Percentiles rank a stretch among this genome's conserved stretches.
These are phyloP conservation scores for Limonomyces culmigenus DNA, from an alignment of 1,284 basidiomycete species.

Conservation along the genomic window DNA sequence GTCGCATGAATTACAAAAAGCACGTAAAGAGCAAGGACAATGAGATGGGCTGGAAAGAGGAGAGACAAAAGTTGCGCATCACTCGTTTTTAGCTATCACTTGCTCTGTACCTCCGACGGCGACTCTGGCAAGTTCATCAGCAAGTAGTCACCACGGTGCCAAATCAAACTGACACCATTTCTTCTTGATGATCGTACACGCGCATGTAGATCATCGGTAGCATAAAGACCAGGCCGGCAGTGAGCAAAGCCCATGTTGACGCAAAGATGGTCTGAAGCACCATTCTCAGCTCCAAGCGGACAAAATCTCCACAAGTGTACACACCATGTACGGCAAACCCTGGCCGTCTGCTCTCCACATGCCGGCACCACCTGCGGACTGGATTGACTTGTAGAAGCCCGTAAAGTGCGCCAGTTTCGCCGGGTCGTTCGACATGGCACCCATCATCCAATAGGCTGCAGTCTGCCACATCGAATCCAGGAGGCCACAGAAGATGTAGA, in stretches of 20 bases:
- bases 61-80: too few species aligned
- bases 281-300: background rate
- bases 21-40: too few species aligned
- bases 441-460: slow-evolving; percentile 38
- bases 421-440: slow-evolving; percentile 29
- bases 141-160: too few species aligned
- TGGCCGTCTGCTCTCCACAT: slow-evolving; percentile 25
- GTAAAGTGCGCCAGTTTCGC: slow-evolving; percentile 28
- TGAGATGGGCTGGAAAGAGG: too few species aligned
- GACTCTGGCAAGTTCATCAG: too few species aligned
- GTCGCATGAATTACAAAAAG: too few species aligned
- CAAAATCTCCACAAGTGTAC: background rate
- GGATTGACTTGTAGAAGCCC: slow-evolving; percentile 29
- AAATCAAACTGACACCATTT: background rate
- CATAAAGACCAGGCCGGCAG: slow-evolving; percentile 22
- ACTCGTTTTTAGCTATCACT: too few species aligned
- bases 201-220: slow-evolving; percentile 29
- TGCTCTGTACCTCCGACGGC: too few species aligned
- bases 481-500: slow-evolving; percentile 41
- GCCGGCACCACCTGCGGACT: slow-evolving; percentile 25
- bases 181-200: slow-evolving; percentile 16
- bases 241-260: slow-evolving; percentile 25
- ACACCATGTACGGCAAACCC: slow-evolving; percentile 18
- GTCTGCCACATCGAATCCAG: slow-evolving; percentile 47
- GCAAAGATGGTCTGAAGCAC: slow-evolving; percentile 22